Evolutionary conservation across 306 rosid species (phyloP).

Genomic region (Corylus heterophylla): DNA sequence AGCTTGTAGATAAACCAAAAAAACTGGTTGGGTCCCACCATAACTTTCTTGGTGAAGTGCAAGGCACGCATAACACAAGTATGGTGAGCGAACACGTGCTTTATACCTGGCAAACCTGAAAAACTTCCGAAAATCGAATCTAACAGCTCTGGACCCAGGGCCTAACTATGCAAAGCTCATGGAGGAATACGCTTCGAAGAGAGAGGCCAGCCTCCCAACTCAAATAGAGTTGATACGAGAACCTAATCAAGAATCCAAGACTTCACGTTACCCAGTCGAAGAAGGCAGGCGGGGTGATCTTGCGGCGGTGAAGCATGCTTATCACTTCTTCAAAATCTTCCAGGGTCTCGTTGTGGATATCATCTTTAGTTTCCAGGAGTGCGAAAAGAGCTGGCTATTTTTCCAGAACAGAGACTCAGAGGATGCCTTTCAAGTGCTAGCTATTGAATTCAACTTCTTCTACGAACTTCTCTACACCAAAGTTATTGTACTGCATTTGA

Average conservation of each 20-base stretch:
- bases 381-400: constrained; percentile 25
- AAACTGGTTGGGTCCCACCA: no score
- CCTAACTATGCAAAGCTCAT: constrained; percentile 36
- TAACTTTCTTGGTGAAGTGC: no score
- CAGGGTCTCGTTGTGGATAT: constrained; percentile 38
- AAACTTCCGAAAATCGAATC: constrained; percentile 25
- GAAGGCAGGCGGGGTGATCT: not conserved
- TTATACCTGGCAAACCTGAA: constrained; percentile 29
- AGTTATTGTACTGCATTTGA: constrained; percentile 20
- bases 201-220: constrained; percentile 10
- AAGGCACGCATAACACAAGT: no score
- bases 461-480: constrained; percentile 44
- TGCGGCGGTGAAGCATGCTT: constrained; percentile 20
- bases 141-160: constrained; percentile 29
- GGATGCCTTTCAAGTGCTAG: constrained; percentile 21
- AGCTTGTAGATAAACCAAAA: no score
- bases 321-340: no score
- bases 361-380: constrained; percentile 25
- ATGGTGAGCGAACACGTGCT: constrained; percentile 28
- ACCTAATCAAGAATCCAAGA: not conserved
- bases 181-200: constrained; percentile 23
- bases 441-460: constrained; percentile 33
- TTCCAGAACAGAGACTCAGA: not conserved
- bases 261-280: not conserved
- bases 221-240: not conserved